phyloP scores from a whole-genome alignment of 2,329 filamentous ascomycete species.

The Sclerotinia nivalis region DNA sequence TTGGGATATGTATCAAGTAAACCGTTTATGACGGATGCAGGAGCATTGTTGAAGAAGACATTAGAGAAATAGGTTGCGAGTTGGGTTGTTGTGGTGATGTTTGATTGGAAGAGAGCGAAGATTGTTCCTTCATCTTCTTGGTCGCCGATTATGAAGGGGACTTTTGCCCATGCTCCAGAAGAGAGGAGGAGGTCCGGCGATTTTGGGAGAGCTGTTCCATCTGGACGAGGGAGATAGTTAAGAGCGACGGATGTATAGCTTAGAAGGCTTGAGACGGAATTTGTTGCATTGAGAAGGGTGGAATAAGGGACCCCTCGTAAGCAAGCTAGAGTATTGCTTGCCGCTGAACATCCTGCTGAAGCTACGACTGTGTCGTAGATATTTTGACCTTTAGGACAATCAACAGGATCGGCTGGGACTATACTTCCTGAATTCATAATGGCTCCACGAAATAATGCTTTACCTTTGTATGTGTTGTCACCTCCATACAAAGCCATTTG shows the following conservation, averaged over 20 bases:
- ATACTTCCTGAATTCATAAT: conserved; percentile 77
- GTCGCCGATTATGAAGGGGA: conserved; percentile 68
- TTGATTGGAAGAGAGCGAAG: conserved; percentile 68
- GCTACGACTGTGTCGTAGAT: conserved; percentile 63
- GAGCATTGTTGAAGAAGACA: conserved; percentile 61
- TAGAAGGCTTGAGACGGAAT: conserved; percentile 68
- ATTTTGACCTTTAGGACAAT: conserved; percentile 64
- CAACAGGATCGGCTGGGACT: conserved; percentile 62
- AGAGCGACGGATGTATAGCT: conserved; percentile 69
- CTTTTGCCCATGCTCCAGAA: conserved; percentile 56
- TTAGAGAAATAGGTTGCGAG: conserved; percentile 62
- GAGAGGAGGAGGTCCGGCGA: conserved; percentile 61
- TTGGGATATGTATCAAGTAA: conserved; percentile 65
- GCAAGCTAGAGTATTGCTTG: conserved; percentile 61
- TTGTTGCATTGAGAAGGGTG: conserved; percentile 63
- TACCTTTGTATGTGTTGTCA: conserved; percentile 71
- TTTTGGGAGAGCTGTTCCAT: conserved; percentile 61
- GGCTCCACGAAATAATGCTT: conserved; percentile 70
- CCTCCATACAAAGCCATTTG: conserved; percentile 76
- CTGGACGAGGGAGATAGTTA: conserved; percentile 73
- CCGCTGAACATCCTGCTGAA: conserved; percentile 60
- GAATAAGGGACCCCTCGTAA: conserved; percentile 62
- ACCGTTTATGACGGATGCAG: conserved; percentile 50
- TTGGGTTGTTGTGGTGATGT: conserved; percentile 61
- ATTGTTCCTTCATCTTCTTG: conserved; percentile 81